phyloP scores from a whole-genome alignment of 2,329 filamentous ascomycete genomes.

The Penicillium sp. region DNA sequence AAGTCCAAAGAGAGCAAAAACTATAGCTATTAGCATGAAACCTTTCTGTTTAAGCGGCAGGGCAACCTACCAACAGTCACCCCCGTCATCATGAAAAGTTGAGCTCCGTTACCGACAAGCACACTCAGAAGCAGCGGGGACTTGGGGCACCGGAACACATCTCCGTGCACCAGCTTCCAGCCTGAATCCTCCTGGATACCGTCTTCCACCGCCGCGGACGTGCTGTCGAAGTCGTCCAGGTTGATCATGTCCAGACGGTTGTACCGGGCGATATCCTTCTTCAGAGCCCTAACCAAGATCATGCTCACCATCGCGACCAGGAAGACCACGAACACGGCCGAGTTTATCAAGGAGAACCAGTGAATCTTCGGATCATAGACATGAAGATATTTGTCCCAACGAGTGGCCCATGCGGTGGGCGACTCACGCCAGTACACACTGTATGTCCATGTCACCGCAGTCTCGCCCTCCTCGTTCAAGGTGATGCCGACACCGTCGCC shows the following conservation, averaged over 20 bases:
- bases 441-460: constrained; percentile 76
- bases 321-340: constrained; percentile 87
- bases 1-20: constrained; percentile 86
- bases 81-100: constrained; percentile 95
- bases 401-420: constrained; percentile 80
- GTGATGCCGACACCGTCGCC: constrained; percentile 49
- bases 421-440: constrained; percentile 82
- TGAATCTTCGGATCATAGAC: constrained; percentile 97
- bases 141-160: constrained; percentile 84
- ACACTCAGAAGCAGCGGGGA: constrained; percentile 77
- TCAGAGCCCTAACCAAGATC: constrained; percentile 77
- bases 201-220: constrained; percentile 66
- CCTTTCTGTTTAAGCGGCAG: constrained; percentile 5
- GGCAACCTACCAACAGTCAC: constrained; percentile 63
- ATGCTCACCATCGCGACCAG: constrained; percentile 83
- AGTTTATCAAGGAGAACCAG: constrained; percentile 97
- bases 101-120: constrained; percentile 82
- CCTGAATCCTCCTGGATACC: constrained; percentile 95
- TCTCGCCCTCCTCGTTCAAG: constrained; percentile 56
- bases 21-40: constrained; percentile 29
- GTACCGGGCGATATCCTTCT: constrained; percentile 92
- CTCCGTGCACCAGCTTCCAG: constrained; percentile 96
- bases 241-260: constrained; percentile 87
- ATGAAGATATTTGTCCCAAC: constrained; percentile 98
- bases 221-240: constrained; percentile 77